phyloP scores from a whole-genome alignment of 148 eudicot species.

The Rhododendron henanense region DNA sequence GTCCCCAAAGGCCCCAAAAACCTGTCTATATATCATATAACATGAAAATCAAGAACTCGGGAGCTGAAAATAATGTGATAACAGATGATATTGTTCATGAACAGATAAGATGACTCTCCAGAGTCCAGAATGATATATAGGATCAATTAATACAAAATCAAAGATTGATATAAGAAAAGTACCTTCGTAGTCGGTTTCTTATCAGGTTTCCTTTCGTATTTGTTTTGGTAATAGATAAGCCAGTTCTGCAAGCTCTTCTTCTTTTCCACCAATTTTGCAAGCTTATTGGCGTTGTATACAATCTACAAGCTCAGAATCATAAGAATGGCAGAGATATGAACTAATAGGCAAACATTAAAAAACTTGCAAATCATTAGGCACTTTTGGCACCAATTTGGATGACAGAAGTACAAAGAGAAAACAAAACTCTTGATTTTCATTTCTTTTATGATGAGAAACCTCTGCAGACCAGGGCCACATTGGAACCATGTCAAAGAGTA shows the following conservation, averaged over 20 bases:
- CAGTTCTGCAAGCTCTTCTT: conserved; percentile 70
- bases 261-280: conserved; percentile 72
- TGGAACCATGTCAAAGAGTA: neutral
- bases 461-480: neutral
- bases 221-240: conserved; percentile 74
- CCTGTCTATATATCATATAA: conserved; percentile 65
- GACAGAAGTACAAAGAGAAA: neutral
- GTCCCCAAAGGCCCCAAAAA: conserved; percentile 93
- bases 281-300: conserved; percentile 84
- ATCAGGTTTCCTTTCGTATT: conserved; percentile 64
- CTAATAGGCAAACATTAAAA: neutral
- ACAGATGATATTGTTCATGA: neutral
- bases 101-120: neutral
- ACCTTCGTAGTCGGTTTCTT: conserved; percentile 77
- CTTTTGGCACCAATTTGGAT: neutral
- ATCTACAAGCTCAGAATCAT: conserved; percentile 35
- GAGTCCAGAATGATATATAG: neutral
- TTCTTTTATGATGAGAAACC: neutral
- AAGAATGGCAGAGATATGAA: neutral
- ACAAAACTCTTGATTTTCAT: neutral
- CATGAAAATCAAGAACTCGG: conserved; percentile 12
- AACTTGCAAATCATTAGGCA: neutral
- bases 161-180: conserved; percentile 10
- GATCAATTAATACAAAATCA: neutral
- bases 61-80: neutral